Percentiles rank a stretch among this genome's conserved stretches.
phyloP scores from a whole-genome alignment of 805 yeast genomes.

The Starmerella apis region DNA sequence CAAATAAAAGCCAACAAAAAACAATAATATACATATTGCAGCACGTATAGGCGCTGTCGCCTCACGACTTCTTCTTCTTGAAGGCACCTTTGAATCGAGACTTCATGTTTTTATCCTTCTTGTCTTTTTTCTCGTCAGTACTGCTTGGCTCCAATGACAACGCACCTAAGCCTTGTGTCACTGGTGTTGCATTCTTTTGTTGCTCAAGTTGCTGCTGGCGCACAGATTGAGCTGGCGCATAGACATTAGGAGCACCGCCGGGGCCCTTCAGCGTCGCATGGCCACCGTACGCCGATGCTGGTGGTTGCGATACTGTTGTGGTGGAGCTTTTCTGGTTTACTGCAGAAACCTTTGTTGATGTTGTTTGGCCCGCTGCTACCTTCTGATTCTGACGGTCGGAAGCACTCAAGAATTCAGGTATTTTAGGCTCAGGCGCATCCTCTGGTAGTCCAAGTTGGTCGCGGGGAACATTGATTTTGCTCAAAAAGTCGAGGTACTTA shows the following conservation, averaged over 20 bases:
- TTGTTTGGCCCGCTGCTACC: neutral
- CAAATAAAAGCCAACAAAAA: no score
- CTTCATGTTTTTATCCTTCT: conserved; percentile 14
- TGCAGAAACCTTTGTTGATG: no score
- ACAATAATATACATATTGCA: no score
- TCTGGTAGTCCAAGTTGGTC: conserved; percentile 28
- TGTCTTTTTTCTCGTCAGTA: conserved; percentile 9
- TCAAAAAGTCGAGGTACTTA: conserved; percentile 29
- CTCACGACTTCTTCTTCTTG: conserved; percentile 10
- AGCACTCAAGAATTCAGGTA: conserved; percentile 28
- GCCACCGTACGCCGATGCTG: neutral
- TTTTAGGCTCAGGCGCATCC: conserved; percentile 27
- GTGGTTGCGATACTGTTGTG: no score
- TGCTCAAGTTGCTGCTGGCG: neutral
- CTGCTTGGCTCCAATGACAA: neutral
- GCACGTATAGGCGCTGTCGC: no score
- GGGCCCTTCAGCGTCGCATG: neutral
- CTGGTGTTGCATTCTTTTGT: neutral
- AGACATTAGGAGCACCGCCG: neutral
- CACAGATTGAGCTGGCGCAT: neutral
- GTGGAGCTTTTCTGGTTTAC: no score
- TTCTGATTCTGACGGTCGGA: conserved; percentile 12
- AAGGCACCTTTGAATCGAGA: conserved; percentile 20
- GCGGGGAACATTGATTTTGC: conserved; percentile 27
- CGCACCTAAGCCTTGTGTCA: conserved; percentile 6